Evolutionary conservation across 768 basidiomycete species (phyloP), one percentile per base, ranked within the genome.

Genomic region (Tricholoma sp.): DNA sequence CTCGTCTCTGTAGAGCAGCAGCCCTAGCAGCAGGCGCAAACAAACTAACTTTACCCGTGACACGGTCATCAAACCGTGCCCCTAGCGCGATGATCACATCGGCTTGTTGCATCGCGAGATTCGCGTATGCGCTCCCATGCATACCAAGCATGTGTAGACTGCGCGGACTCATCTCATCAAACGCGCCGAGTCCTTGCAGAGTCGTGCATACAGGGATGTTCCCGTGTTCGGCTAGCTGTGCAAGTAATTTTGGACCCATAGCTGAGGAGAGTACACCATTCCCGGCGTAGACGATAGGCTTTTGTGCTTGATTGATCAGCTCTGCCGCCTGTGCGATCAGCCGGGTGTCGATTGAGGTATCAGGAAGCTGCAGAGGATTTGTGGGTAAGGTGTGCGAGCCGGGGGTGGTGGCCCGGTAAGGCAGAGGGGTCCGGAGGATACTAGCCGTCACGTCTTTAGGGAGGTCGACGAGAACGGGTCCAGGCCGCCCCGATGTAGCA

Each of bases 361-460:
- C 76, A 15, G 76, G 57, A 42, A 82, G 67, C 44, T 81, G 79
- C 54, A 93, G 72, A n/a, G 88, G 88, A 62, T 91, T 89, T 52
- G 77, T 72, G 24, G 91, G 90, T 29, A 94, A 78, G 8, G 84
- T 85, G 49, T 85, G 79, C 56, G 77, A 70, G 29, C 93, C 94
- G 12, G 94, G 91, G 9, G 89, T 91, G 24, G 94, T 91, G 10
- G 85, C 88, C 69, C 83, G 94, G 80, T 80, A 88, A 9, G 94
- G 88, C 62, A 97, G 77, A 24, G 97, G 84, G 0, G 85, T 85
- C 56, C 87, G 86, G 45, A 98, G 82, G 64, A 97, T 88, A 33
- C 88, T 86, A 2, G 97, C 97, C 0, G 97, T 99, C 52, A 99
- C 85, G 71, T 99, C 97, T 72, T 99, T 99, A n/a, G 97, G 97